Percentiles rank a stretch among this genome's conserved stretches.
phyloP scores from a whole-genome alignment of 1,284 basidiomycete genomes.

The Laetiporus sulphureus region DNA sequence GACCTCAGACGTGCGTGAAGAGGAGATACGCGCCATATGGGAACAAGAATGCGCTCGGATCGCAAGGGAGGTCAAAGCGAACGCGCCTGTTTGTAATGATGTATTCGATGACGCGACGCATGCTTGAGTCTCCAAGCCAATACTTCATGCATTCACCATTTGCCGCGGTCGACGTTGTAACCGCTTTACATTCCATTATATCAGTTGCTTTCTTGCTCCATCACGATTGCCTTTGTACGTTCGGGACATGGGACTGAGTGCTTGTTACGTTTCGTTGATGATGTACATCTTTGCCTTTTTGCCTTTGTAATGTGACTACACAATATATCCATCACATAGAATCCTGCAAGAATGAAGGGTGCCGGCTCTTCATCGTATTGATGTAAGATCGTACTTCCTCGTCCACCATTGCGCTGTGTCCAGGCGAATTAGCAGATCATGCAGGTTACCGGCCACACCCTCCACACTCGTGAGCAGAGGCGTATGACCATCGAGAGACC shows the following conservation, averaged over 20 bases:
- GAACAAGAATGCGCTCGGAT: conserved; percentile 51
- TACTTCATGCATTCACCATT: too few relatives aligned
- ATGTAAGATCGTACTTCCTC: conserved; percentile 1
- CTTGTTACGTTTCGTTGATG: neutral
- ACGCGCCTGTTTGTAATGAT: conserved; percentile 14
- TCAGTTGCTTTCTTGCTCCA: neutral
- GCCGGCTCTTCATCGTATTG: neutral
- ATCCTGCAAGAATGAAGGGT: too few relatives aligned
- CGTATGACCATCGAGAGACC: too few relatives aligned
- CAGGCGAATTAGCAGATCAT: conserved; percentile 20
- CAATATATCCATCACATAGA: too few relatives aligned
- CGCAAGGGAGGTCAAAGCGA: conserved; percentile 44
- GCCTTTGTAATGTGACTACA: too few relatives aligned
- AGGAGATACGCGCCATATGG: conserved; percentile 67
- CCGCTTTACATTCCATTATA: too few relatives aligned
- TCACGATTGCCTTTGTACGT: neutral
- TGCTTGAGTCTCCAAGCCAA: too few relatives aligned
- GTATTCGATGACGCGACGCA: conserved; percentile 53
- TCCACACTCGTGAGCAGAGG: too few relatives aligned
- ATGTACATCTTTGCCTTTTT: too few relatives aligned
- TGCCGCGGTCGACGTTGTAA: too few relatives aligned
- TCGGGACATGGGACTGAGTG: neutral
- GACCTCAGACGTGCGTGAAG: conserved; percentile 45
- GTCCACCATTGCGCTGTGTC: conserved; percentile 24
- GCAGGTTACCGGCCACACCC: conserved; percentile 25